Conservation (phyloP, 2,329 filamentous ascomycete species). For the Aureobasidium sp. region DNA sequence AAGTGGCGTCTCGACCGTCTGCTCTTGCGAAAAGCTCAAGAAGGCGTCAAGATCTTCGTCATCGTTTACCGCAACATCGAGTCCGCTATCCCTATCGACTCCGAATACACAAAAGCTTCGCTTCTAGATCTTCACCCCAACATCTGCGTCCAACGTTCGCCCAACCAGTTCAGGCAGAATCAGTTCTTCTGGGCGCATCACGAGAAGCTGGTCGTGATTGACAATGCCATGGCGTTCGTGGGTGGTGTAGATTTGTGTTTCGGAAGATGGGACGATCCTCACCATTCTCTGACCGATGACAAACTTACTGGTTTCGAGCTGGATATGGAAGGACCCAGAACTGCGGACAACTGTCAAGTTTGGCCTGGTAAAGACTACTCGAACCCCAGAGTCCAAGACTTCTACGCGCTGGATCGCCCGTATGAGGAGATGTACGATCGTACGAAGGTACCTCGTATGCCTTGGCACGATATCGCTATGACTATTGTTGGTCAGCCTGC, state of each 20-base stretch:
- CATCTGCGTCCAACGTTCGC: slow-evolving; percentile 89
- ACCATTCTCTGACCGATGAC: slow-evolving; percentile 84
- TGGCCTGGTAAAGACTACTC: slow-evolving; percentile 99
- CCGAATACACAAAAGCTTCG: slow-evolving; percentile 95
- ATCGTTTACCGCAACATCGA: slow-evolving; percentile 98
- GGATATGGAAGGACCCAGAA: slow-evolving; percentile 61
- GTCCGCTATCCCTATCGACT: slow-evolving; percentile 93
- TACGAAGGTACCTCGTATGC: slow-evolving; percentile 81
- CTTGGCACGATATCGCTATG: slow-evolving; percentile 98
- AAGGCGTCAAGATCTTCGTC: slow-evolving; percentile 95
- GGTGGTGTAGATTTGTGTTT: slow-evolving; percentile 96
- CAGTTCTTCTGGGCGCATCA: slow-evolving; percentile 99
- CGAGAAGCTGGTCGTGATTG: slow-evolving; percentile 94
- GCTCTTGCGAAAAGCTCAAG: slow-evolving; percentile 83
- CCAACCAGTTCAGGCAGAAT: slow-evolving; percentile 97
- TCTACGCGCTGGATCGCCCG: slow-evolving; percentile 83
- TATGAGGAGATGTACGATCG: slow-evolving; percentile 99
- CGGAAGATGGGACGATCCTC: slow-evolving; percentile 92
- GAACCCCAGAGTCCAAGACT: slow-evolving; percentile 90
- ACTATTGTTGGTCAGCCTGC: slow-evolving; percentile 95
- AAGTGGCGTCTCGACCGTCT: slow-evolving; percentile 94
- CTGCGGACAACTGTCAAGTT: slow-evolving; percentile 88
- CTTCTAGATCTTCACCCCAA: slow-evolving; percentile 92
- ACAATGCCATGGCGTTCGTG: slow-evolving; percentile 91
- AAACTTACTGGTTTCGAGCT: slow-evolving; percentile 91